Conservation (phyloP, 768 basidiomycete genomes). For the Russula virescens region DNA sequence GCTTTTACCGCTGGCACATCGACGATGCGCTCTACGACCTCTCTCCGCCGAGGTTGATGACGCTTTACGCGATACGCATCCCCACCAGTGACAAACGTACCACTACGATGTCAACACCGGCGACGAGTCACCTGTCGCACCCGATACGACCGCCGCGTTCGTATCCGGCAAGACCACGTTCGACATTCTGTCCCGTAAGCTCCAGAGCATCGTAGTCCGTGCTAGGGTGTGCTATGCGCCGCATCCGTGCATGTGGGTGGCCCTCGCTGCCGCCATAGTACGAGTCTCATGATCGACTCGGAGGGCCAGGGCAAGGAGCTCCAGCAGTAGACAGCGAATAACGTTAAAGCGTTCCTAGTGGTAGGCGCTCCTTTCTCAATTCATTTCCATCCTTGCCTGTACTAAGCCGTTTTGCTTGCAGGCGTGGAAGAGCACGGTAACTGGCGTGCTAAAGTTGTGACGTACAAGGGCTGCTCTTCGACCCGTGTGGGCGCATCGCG, state of each 20-base stretch:
- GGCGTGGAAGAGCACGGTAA: slow-evolving; percentile 91
- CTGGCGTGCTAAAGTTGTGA: slow-evolving; percentile 76
- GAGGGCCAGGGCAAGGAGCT: slow-evolving; percentile 71
- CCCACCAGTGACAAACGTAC: slow-evolving; percentile 64
- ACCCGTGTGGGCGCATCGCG: slow-evolving; percentile 50
- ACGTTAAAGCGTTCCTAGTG: slow-evolving; percentile 66
- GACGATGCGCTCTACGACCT: slow-evolving; percentile 77
- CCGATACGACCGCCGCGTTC: slow-evolving; percentile 84
- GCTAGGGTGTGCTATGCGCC: slow-evolving; percentile 70
- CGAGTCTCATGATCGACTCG: slow-evolving; percentile 79
- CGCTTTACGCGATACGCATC: slow-evolving; percentile 70
- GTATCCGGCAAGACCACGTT: slow-evolving; percentile 78
- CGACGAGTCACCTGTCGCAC: slow-evolving; percentile 70
- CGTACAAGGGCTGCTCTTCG: slow-evolving; percentile 57
- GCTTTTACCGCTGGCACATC: slow-evolving; percentile 89
- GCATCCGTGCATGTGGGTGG: slow-evolving; percentile 88
- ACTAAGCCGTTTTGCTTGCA: slow-evolving; percentile 28
- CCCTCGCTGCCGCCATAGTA: slow-evolving; percentile 62
- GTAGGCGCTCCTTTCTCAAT: no score
- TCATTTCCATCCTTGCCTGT: no score
- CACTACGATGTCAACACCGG: slow-evolving; percentile 83
- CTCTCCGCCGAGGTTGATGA: slow-evolving; percentile 74
- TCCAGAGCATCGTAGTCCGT: slow-evolving; percentile 76
- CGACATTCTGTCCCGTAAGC: slow-evolving; percentile 56
- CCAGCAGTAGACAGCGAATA: slow-evolving; percentile 75